Conservation (phyloP, 2,329 filamentous ascomycete genomes). For the Aspergillus pseudoterreus region DNA sequence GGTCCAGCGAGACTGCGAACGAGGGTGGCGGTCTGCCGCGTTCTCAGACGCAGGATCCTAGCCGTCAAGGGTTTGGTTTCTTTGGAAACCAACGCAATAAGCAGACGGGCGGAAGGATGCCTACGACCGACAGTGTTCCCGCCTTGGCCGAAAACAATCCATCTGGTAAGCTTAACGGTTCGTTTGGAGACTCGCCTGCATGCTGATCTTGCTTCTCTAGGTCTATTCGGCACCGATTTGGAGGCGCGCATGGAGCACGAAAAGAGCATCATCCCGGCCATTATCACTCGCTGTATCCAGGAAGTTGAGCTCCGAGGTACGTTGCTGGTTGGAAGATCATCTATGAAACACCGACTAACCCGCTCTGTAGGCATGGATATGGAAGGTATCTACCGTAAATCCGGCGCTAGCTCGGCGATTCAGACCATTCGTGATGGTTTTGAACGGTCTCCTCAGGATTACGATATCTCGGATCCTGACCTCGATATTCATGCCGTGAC, state of each 20-base stretch:
- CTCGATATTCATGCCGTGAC: slow-evolving; percentile 96
- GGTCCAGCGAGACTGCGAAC: slow-evolving; percentile 59
- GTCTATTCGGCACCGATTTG: slow-evolving; percentile 85
- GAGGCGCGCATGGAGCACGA: slow-evolving; percentile 82
- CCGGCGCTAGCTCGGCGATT: slow-evolving; percentile 85
- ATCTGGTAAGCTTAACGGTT: slow-evolving; percentile 33
- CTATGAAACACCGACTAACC: slow-evolving; percentile 11
- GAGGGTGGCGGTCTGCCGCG: slow-evolving; percentile 28
- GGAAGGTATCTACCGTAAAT: slow-evolving; percentile 97
- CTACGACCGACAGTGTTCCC: slow-evolving; percentile 43
- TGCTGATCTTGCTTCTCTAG: slow-evolving; percentile 25
- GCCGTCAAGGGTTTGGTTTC: slow-evolving; percentile 65
- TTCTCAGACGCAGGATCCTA: slow-evolving; percentile 41
- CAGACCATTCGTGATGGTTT: slow-evolving; percentile 89
- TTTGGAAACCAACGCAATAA: slow-evolving; percentile 54
- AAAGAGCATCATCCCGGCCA: slow-evolving; percentile 80
- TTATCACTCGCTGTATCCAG: slow-evolving; percentile 91
- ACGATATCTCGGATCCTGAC: slow-evolving; percentile 88
- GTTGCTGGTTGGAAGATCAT: slow-evolving; percentile 11
- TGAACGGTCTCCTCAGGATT: slow-evolving; percentile 70
- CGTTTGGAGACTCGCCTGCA: neutral
- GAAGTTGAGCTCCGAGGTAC: slow-evolving; percentile 86
- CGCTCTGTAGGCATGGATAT: slow-evolving; percentile 68
- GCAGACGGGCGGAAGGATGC: slow-evolving; percentile 37
- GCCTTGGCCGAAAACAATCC: slow-evolving; percentile 35